phyloP scores from a whole-genome alignment of 768 basidiomycete genomes.

The Mycena galopus region DNA sequence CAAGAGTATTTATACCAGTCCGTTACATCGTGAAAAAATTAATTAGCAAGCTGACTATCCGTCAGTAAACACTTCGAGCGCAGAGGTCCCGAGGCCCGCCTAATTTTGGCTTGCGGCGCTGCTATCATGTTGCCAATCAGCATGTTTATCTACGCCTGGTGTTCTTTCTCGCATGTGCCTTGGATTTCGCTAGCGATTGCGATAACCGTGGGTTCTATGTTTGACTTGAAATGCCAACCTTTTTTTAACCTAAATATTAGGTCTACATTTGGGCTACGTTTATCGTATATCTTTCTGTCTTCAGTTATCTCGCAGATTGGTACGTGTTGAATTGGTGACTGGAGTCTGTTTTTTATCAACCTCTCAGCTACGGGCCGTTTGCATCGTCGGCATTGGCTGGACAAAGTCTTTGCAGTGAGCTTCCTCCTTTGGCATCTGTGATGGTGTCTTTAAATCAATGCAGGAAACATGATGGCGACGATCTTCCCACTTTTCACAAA shows the following conservation, averaged over 20 bases:
- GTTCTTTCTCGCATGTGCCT: slow-evolving; percentile 60
- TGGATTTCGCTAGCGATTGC: slow-evolving; percentile 71
- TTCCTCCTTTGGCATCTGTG: neutral
- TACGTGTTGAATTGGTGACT: slow-evolving; percentile 42
- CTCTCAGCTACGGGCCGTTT: slow-evolving; percentile 59
- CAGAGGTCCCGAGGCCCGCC: slow-evolving; percentile 62
- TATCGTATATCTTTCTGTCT: slow-evolving; percentile 67
- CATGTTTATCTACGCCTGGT: slow-evolving; percentile 82
- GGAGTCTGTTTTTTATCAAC: neutral
- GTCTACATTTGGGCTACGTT: slow-evolving; percentile 62
- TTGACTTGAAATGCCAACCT: neutral
- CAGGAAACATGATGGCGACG: slow-evolving; percentile 61
- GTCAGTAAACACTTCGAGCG: slow-evolving; percentile 43
- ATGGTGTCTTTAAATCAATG: neutral
- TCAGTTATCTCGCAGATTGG: slow-evolving; percentile 72
- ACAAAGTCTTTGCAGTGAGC: slow-evolving; percentile 67
- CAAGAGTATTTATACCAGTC: slow-evolving; percentile 63
- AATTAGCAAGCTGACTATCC: neutral
- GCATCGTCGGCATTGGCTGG: slow-evolving; percentile 75
- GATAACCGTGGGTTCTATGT: slow-evolving; percentile 48
- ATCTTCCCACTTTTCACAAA: slow-evolving; percentile 71
- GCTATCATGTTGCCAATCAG: slow-evolving; percentile 62
- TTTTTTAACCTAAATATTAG: slow-evolving; percentile 40
- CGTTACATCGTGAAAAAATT: slow-evolving; percentile 26
- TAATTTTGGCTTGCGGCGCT: slow-evolving; percentile 63